Evolutionary conservation across 176 grass and related monocot genomes (phyloP), one percentile per base, ranked within the genome.

Genomic region (Eleusine indica): DNA sequence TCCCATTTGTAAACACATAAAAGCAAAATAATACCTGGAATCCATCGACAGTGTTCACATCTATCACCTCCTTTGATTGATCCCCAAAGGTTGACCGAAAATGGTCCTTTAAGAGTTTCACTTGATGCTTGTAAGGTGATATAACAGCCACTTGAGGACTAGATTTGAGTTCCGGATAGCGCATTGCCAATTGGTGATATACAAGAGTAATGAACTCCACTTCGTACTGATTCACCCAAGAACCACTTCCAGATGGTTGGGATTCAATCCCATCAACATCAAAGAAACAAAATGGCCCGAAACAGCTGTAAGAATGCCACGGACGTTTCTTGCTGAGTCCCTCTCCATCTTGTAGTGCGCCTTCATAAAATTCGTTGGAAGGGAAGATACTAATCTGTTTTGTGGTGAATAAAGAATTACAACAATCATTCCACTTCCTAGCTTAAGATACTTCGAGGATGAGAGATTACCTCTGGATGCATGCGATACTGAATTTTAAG

Each of bases 401-500:
- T 68, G 39, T 21, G 87, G 54, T 81, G 28, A 17, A 77, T 65
- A 86, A 37, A 47, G 70, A 82, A 67, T 83, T 48, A 52, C 43
- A 82, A 75, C 14, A 83, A 63, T 56, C 6, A 42, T 84, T 80
- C 64, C 43, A 75, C 17, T 74, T 51, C 41, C 35, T 38, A 41
- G 18, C 37, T 86, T 69, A 83, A 82, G 16, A 81, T 81, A 67
- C 54, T 79, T 49, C 74, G 17, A 66, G 67, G 29, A 61, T 73
- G 18, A 3, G 22, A 58, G 65, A 89, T 85, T 67, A 93, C 96
- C 91, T 95, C 87, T 77, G 96, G 96, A 88, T 98, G 93, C 93
- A 98, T 98, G 65, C 96, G 96, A 73, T 98, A 98, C 37, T 98
- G 96, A 79, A 86, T 90, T 71, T 95, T 98, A 74, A 98, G 96